A percentile compares a stretch with the other conserved stretches of the same genome.
phyloP scores from a whole-genome alignment of 192 early-diverging fungal genomes.

The Powellomyces hirtus region DNA sequence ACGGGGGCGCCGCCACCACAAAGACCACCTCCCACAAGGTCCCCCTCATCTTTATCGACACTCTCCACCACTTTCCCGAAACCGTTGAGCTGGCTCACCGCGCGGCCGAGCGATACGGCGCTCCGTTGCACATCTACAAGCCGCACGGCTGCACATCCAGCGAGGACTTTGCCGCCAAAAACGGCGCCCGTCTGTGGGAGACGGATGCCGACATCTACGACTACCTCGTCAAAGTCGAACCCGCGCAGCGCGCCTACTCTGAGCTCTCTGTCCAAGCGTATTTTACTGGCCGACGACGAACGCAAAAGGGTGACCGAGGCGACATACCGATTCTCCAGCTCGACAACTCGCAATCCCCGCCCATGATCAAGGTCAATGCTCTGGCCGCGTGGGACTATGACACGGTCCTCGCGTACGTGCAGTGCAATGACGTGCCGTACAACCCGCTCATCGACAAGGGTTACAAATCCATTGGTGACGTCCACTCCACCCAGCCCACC shows the following conservation, averaged over 20 bases:
- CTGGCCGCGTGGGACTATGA: conserved; percentile 89
- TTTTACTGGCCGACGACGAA: conserved; percentile 83
- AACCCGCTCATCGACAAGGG: conserved; percentile 85
- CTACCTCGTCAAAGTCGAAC: conserved; percentile 93
- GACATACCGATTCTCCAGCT: conserved; percentile 77
- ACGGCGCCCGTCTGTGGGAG: conserved; percentile 85
- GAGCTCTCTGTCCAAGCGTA: conserved; percentile 71
- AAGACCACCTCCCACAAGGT: conserved; percentile 49
- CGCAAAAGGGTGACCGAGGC: conserved; percentile 80
- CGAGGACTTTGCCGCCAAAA: conserved; percentile 65
- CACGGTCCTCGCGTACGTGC: conserved; percentile 82
- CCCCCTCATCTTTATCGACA: conserved; percentile 91
- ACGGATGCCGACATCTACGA: conserved; percentile 70
- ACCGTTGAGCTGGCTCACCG: conserved; percentile 76
- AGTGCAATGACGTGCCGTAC: conserved; percentile 84
- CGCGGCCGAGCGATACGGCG: conserved; percentile 66
- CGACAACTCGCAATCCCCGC: conserved; percentile 63
- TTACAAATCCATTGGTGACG: conserved; percentile 91
- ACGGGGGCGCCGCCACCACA: not conserved
- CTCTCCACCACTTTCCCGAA: conserved; percentile 92
- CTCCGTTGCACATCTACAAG: conserved; percentile 70
- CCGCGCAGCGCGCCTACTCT: conserved; percentile 80
- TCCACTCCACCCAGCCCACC: conserved; percentile 81
- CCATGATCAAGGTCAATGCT: conserved; percentile 87
- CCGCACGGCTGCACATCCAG: conserved; percentile 60